Base-by-base conservation (phyloP, 2,329 filamentous ascomycete species). In the Davidsoniella neocaledoniae region DNA sequence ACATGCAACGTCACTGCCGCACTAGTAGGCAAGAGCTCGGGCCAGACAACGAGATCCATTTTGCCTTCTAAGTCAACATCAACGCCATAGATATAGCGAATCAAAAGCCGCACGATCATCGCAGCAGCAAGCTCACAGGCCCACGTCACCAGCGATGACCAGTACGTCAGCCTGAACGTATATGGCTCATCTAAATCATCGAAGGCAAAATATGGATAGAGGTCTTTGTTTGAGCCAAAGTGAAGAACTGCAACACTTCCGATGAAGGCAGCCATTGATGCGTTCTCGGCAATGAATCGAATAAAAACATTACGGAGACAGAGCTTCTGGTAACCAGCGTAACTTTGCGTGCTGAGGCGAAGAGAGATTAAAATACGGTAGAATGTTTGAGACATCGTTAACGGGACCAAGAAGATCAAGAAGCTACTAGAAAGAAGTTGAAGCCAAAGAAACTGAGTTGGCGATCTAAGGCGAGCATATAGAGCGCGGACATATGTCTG, bases 171-270 rank as follows among this genome's bases (percentile, higher is more conserved):
- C 40, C 66, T 62, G 58, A 82, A 81, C 56, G 78, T 75, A 60
- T 82, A 82, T 29, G 65, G 64, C 55, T 69, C 66, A 42, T 62
- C 59, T 5, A 63, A 62, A 50, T 65, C 62, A 58, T 78, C 76
- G 60, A 83, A 83, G 25, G 77, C 72, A 57, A 83, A 81, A 59
- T 83, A 83, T 1, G 79, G 79, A 60, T 83, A 83, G 33, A 81
- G 74, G 57, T 79, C 68, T 61, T 77, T 76, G 65, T 83, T 83
- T 54, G 72, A 66, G 37, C 79, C 79, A 58, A 77, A 81, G 61
- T 82, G 79, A 50, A 83, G 63, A 17, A 81, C 77, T 19, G 79
- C 65, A 52, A 82, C 73, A 59, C 74, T 76, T 46, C 77, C 79
- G 6, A 83, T 64, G 57, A 82, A 83, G 39, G 77, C 67, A n/a